phyloP scores from a whole-genome alignment of 306 rosid genomes.

The Gastrolobium villosum region DNA sequence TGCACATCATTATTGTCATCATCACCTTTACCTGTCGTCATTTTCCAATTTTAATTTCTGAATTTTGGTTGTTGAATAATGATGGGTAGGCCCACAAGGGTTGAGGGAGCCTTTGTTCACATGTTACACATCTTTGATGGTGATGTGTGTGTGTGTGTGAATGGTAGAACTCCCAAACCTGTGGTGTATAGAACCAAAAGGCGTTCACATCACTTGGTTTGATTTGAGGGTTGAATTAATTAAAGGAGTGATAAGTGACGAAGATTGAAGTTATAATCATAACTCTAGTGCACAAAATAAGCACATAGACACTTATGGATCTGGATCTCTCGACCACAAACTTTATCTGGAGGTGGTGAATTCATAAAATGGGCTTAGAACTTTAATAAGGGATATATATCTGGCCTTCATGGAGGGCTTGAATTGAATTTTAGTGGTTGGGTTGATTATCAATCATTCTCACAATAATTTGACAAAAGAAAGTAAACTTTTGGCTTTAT shows the following conservation, averaged over 20 bases:
- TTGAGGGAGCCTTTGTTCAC: conserved; percentile 45
- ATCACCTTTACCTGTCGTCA: neutral
- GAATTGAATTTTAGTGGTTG: neutral
- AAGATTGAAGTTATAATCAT: neutral
- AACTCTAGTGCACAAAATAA: conserved; percentile 8
- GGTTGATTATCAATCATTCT: conserved; percentile 17
- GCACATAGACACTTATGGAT: neutral
- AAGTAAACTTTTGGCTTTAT: conserved; percentile 22
- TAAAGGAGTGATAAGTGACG: conserved; percentile 36
- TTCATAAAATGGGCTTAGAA: conserved; percentile 9
- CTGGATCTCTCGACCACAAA: conserved; percentile 31
- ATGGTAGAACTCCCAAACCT: conserved; percentile 16
- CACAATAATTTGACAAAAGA: conserved; percentile 35
- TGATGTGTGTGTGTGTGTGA: conserved; percentile 30
- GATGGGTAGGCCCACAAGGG: conserved; percentile 44
- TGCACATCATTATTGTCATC: neutral
- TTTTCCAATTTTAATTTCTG: conserved; percentile 15
- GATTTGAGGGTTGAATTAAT: conserved; percentile 33
- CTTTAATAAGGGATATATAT: neutral
- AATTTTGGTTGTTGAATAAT: conserved; percentile 24
- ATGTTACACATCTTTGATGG: conserved; percentile 45
- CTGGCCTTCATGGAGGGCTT: neutral
- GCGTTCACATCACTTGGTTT: conserved; percentile 33
- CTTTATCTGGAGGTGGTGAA: conserved; percentile 8
- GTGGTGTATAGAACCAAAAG: conserved; percentile 35